These are phyloP conservation scores for Cryptosporidium viatorum DNA, from an alignment of 169 alveolate species.

Conservation along the genomic window DNA sequence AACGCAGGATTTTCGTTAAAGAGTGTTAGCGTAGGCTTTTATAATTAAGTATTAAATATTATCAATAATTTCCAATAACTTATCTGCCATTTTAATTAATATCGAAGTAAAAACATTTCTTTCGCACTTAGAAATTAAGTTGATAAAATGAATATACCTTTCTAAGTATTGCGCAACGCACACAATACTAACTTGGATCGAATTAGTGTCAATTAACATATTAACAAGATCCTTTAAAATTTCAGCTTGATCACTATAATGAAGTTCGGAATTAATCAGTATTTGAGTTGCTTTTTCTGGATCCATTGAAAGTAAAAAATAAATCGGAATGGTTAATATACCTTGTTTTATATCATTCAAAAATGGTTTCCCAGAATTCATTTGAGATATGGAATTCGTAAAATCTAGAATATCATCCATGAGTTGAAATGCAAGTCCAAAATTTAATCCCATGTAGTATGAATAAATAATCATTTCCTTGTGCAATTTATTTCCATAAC, in stretches of 20 bases:
- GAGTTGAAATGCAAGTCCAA: conserved; percentile 24
- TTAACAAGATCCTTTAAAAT: not conserved
- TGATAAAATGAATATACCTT: not conserved
- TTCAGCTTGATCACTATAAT: not conserved
- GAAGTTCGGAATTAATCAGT: not conserved
- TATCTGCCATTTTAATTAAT: not conserved
- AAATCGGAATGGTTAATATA: conserved; percentile 16
- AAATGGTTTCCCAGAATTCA: not conserved
- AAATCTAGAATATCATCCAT: conserved; percentile 13
- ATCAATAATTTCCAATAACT: not conserved
- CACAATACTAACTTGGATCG: not conserved
- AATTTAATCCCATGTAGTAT: conserved; percentile 17
- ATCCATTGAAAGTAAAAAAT: not conserved
- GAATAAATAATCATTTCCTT: not conserved
- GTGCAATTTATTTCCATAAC: not conserved
- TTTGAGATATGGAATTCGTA: not conserved
- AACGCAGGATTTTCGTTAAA: conserved; percentile 38
- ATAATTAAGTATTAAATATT: not conserved
- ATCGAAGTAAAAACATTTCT: not conserved
- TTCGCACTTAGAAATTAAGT: not conserved
- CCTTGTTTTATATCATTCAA: conserved; percentile 22
- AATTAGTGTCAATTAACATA: not conserved
- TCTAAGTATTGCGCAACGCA: conserved; percentile 6
- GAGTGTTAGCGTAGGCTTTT: conserved; percentile 6
- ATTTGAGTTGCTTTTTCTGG: conserved; percentile 2